These are phyloP conservation scores for Chytridium lagenaria DNA, from an alignment of 371 early-diverging fungal species.

Conservation along the genomic window DNA sequence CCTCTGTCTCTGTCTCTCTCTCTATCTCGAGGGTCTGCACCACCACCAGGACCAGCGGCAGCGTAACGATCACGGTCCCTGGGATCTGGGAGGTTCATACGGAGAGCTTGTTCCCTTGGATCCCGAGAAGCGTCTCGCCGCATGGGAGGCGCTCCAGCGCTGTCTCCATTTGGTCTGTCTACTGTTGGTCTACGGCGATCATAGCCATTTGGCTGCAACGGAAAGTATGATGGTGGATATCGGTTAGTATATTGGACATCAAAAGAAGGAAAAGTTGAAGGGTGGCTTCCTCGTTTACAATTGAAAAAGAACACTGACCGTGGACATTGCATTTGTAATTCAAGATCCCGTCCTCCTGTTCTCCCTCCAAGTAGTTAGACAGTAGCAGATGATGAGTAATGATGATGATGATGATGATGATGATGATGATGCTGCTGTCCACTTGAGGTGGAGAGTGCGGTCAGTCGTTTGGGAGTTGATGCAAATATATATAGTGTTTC, in stretches of 20 bases:
- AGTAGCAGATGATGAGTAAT: too few relatives aligned
- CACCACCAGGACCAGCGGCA: neutral
- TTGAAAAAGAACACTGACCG: neutral
- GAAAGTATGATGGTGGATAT: neutral
- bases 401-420: too few relatives aligned
- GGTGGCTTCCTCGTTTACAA: neutral
- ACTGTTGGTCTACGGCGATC: neutral
- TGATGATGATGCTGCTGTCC: too few relatives aligned
- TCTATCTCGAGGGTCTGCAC: neutral
- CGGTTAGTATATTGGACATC: neutral
- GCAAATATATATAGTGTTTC: too few relatives aligned
- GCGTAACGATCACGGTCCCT: conserved; percentile 7
- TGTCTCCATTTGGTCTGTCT: neutral
- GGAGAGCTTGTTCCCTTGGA: conserved; percentile 1
- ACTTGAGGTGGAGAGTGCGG: too few relatives aligned
- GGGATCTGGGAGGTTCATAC: conserved; percentile 9
- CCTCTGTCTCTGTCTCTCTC: neutral
- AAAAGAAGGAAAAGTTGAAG: too few relatives aligned
- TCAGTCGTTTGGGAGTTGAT: too few relatives aligned
- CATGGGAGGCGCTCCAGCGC: neutral
- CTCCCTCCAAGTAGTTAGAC: too few relatives aligned
- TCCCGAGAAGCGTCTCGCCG: neutral
- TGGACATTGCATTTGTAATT: neutral
- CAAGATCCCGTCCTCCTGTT: too few relatives aligned
- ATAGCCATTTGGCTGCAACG: conserved; percentile 2